These are phyloP conservation scores for Phascolomyces articulosus DNA, from an alignment of 371 early-diverging fungal species.

Conservation along the genomic window DNA sequence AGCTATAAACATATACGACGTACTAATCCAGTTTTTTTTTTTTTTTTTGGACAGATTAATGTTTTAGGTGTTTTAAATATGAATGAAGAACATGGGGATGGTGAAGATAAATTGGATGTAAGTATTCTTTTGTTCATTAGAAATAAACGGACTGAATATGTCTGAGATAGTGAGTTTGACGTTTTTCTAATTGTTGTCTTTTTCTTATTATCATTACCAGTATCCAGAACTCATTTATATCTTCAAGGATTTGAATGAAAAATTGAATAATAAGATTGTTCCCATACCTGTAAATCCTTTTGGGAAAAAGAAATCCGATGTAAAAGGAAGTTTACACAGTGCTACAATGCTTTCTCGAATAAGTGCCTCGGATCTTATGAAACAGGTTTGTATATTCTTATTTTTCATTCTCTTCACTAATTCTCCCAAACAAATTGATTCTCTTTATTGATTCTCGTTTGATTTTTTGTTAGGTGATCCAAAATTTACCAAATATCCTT, in stretches of 20 bases:
- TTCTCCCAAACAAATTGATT: too few species aligned
- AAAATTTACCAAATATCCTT: conserved; percentile 38
- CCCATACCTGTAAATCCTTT: conserved; percentile 29
- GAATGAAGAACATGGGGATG: conserved; percentile 1
- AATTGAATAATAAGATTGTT: conserved; percentile 55
- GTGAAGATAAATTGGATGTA: conserved; percentile 12
- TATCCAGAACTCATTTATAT: conserved; percentile 48
- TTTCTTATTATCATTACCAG: conserved; percentile 3
- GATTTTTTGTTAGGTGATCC: conserved; percentile 22
- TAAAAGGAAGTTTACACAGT: conserved; percentile 21
- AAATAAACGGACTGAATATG: too few species aligned
- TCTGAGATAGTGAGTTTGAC: not conserved
- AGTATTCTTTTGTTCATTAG: not conserved
- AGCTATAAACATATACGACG: not conserved
- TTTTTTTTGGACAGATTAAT: conserved; percentile 22
- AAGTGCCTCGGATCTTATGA: conserved; percentile 35
- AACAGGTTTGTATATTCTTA: too few species aligned
- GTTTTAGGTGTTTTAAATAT: conserved; percentile 22
- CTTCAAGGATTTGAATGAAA: conserved; percentile 54
- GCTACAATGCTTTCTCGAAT: conserved; percentile 39
- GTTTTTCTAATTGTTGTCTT: not conserved
- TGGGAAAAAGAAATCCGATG: conserved; percentile 39
- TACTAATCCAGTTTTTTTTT: not conserved
- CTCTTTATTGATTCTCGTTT: not conserved
- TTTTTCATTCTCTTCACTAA: too few species aligned